Evolutionary conservation across 345 rosid species (phyloP).

Genomic region (Salix purpurea): DNA sequence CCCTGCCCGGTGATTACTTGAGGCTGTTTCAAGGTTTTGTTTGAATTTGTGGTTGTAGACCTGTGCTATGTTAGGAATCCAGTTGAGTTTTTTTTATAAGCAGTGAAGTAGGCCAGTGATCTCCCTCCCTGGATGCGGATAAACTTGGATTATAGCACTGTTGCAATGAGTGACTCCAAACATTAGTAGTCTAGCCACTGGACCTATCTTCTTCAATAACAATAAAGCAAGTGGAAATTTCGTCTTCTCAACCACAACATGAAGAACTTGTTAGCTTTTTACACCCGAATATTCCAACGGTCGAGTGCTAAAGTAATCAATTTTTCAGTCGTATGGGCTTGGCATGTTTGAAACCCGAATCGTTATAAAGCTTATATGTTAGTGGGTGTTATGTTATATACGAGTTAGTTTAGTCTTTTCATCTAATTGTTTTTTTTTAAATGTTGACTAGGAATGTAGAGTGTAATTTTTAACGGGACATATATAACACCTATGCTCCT

Average conservation of each 20-base stretch:
- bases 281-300: not conserved
- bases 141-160: not conserved
- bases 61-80: not conserved
- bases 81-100: not conserved
- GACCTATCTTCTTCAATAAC: not conserved
- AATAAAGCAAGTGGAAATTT: not conserved
- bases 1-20: not conserved
- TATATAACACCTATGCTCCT: too few relatives aligned
- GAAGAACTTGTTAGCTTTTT: not conserved
- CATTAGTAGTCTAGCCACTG: not conserved
- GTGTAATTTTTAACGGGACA: too few relatives aligned
- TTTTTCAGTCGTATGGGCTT: not conserved
- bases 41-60: not conserved
- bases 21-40: constrained; percentile 1
- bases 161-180: not conserved
- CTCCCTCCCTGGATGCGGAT: not conserved
- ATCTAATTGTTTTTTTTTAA: too few relatives aligned
- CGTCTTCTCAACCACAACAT: not conserved
- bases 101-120: not conserved
- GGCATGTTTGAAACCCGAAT: not conserved
- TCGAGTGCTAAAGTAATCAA: not conserved
- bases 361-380: not conserved
- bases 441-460: too few relatives aligned
- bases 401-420: too few relatives aligned
- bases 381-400: too few relatives aligned